Evolutionary conservation across 768 basidiomycete species (phyloP).

Genomic region (Termitomyces sp.): DNA sequence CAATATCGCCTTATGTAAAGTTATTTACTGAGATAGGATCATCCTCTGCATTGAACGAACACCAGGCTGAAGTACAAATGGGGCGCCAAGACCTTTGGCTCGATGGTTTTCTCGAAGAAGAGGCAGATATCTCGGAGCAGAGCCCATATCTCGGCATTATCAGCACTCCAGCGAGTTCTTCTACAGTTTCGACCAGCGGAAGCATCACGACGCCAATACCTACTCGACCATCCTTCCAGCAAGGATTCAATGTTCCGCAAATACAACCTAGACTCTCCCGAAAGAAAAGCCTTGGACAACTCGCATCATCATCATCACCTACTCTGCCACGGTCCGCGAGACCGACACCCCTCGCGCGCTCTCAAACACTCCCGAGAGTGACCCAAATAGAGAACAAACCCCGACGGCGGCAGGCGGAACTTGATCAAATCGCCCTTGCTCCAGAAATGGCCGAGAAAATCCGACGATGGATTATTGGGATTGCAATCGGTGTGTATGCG

Average conservation of each 20-base stretch:
- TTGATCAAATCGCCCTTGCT: slow-evolving; percentile 41
- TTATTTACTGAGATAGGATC: background rate
- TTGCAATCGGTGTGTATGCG: slow-evolving; percentile 51
- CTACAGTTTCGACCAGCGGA: slow-evolving; percentile 15
- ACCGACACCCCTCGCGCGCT: slow-evolving; percentile 28
- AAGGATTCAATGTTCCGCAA: slow-evolving; percentile 9
- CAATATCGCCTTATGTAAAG: background rate
- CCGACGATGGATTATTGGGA: slow-evolving; percentile 60
- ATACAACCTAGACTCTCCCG: slow-evolving; percentile 11
- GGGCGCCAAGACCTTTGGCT: slow-evolving; percentile 14
- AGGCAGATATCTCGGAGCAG: slow-evolving; percentile 22
- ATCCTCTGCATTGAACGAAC: background rate
- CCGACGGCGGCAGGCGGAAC: slow-evolving; percentile 25
- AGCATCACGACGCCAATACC: slow-evolving; percentile 16
- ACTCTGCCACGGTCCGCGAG: slow-evolving; percentile 12
- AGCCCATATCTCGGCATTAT: slow-evolving; percentile 20
- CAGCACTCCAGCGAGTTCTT: slow-evolving; percentile 18
- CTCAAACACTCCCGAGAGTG: slow-evolving; percentile 39
- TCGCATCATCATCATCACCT: slow-evolving; percentile 20
- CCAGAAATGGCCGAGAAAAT: slow-evolving; percentile 41
- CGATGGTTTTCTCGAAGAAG: slow-evolving; percentile 17
- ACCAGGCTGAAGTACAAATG: slow-evolving; percentile 8
- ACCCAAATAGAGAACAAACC: slow-evolving; percentile 24
- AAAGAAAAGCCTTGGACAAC: slow-evolving; percentile 16
- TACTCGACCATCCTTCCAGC: slow-evolving; percentile 11